A percentile compares a stretch with the other conserved stretches of the same genome.
These are phyloP conservation scores for Daldinia concentrica DNA, from an alignment of 495 filamentous ascomycete genomes.

Conservation along the genomic window DNA sequence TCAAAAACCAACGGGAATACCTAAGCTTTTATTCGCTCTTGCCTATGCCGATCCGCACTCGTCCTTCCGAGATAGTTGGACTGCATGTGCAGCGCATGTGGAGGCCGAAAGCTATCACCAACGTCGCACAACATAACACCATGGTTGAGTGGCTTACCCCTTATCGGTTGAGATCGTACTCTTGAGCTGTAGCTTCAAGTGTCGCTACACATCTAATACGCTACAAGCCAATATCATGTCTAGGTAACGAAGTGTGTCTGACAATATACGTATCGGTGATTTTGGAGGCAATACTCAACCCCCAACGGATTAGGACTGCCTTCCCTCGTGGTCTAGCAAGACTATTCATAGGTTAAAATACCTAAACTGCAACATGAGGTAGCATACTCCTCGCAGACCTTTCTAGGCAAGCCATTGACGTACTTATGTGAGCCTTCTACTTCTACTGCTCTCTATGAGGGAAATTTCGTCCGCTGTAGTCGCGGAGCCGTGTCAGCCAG, in stretches of 20 bases:
- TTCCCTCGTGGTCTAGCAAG: neutral
- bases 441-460: slow-evolving; percentile 61
- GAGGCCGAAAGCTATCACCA: slow-evolving; percentile 14
- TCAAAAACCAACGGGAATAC: slow-evolving; percentile 7
- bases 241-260: neutral
- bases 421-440: slow-evolving; percentile 67
- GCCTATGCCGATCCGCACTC: slow-evolving; percentile 18
- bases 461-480: slow-evolving; percentile 63
- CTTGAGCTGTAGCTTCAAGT: neutral
- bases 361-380: neutral
- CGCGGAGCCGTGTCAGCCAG: slow-evolving; percentile 59
- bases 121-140: slow-evolving; percentile 32
- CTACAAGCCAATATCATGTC: neutral
- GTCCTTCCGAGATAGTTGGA: slow-evolving; percentile 18
- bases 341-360: neutral
- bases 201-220: neutral
- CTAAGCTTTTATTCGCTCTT: slow-evolving; percentile 6
- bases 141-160: slow-evolving; percentile 23
- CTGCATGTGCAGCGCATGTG: slow-evolving; percentile 15
- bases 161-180: slow-evolving; percentile 10
- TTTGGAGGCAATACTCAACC: neutral
- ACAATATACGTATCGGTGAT: neutral
- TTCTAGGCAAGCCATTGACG: slow-evolving; percentile 60
- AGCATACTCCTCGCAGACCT: slow-evolving; percentile 25
- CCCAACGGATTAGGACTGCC: neutral